phyloP scores from a whole-genome alignment of 805 yeast genomes.

The Candida yuanshanica region DNA sequence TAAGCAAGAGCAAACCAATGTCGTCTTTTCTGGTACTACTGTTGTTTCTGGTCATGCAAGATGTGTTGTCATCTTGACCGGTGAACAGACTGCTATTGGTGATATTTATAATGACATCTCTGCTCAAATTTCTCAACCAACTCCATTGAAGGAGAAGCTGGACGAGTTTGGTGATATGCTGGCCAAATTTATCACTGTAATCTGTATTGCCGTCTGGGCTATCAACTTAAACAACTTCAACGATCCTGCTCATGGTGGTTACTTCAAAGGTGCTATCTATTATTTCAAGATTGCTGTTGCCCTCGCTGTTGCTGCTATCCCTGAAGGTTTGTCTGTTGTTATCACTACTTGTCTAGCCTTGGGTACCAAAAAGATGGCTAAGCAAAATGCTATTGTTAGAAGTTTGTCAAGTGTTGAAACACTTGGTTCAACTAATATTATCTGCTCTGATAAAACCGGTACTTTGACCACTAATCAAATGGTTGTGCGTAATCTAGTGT shows the following conservation, averaged over 20 bases:
- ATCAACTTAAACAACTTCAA: conserved; percentile 34
- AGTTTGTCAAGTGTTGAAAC: conserved; percentile 49
- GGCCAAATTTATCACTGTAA: conserved; percentile 38
- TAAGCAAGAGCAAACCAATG: conserved; percentile 33
- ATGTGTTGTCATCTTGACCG: conserved; percentile 42
- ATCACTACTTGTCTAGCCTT: conserved; percentile 46
- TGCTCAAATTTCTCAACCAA: conserved; percentile 31
- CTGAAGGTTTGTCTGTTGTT: conserved; percentile 49
- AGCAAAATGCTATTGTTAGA: conserved; percentile 42
- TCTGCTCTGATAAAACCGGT: conserved; percentile 41
- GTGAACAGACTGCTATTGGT: conserved; percentile 44
- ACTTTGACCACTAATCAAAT: conserved; percentile 48
- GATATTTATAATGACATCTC: conserved; percentile 39
- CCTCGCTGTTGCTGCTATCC: conserved; percentile 46
- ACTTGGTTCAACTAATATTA: conserved; percentile 48
- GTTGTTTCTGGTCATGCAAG: conserved; percentile 38
- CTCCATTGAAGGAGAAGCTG: conserved; percentile 33
- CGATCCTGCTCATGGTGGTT: conserved; percentile 41
- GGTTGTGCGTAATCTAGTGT: conserved; percentile 32
- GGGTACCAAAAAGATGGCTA: conserved; percentile 44
- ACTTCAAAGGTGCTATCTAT: conserved; percentile 39
- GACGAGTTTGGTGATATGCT: conserved; percentile 33
- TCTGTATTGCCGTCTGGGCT: conserved; percentile 43
- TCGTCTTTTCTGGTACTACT: conserved; percentile 44
- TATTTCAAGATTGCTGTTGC: conserved; percentile 46